Evolutionary conservation across 1,139 yeast genomes (phyloP).

Genomic region (Geotrichum phurueaensis): DNA sequence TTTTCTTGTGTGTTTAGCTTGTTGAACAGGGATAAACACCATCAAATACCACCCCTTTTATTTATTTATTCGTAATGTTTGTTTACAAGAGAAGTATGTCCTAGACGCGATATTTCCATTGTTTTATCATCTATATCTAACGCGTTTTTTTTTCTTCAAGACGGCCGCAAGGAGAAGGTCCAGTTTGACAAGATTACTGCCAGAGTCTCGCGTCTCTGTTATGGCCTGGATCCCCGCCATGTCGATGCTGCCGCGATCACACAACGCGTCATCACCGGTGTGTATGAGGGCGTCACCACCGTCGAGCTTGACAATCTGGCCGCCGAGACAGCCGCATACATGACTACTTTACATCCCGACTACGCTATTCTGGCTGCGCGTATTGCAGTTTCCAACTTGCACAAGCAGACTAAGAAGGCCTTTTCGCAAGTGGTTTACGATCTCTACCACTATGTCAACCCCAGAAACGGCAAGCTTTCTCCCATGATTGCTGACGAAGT

Average conservation of each 20-base stretch:
- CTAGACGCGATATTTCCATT: not conserved
- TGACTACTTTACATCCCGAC: conserved; percentile 88
- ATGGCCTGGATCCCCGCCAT: conserved; percentile 60
- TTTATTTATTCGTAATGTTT: conserved; percentile 36
- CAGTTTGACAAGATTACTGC: conserved; percentile 57
- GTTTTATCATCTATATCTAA: not conserved
- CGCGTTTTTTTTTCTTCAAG: conserved; percentile 21
- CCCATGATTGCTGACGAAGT: conserved; percentile 64
- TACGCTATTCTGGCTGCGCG: conserved; percentile 82
- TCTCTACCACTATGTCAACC: conserved; percentile 59
- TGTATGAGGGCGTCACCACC: conserved; percentile 79
- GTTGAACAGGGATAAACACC: not conserved
- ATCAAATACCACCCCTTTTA: not conserved
- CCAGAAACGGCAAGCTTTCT: conserved; percentile 55
- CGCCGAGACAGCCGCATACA: conserved; percentile 82
- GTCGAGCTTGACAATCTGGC: conserved; percentile 70
- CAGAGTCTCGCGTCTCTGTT: conserved; percentile 49
- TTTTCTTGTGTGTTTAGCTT: not conserved
- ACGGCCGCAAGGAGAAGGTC: conserved; percentile 72
- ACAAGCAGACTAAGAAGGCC: conserved; percentile 67
- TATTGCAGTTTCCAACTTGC: conserved; percentile 69
- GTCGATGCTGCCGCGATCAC: conserved; percentile 69
- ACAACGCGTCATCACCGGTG: conserved; percentile 67
- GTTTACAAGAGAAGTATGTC: conserved; percentile 46
- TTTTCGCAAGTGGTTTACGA: conserved; percentile 63